Percentiles rank a stretch among this genome's conserved stretches.
Evolutionary conservation across 371 early-diverging fungal genomes (phyloP).

Genomic region (Syncephalastrum contaminatum): DNA sequence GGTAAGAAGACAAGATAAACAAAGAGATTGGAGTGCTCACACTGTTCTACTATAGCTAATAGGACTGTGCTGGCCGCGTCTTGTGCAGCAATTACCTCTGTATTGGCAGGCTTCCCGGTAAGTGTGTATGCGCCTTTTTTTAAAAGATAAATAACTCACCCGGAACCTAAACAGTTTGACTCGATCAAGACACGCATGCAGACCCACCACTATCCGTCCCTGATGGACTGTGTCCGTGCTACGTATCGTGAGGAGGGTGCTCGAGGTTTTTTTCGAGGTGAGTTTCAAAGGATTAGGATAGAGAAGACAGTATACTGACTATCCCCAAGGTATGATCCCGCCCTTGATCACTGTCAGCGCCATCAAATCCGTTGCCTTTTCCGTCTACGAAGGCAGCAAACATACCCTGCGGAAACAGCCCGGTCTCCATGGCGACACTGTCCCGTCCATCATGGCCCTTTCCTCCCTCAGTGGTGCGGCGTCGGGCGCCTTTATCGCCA

Average conservation of each 20-base stretch:
- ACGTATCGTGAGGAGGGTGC: constrained; percentile 74
- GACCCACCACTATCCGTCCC: constrained; percentile 67
- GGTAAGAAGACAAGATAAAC: constrained; percentile 5
- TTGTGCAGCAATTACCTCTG: constrained; percentile 59
- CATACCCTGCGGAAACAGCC: constrained; percentile 19
- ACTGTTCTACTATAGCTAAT: constrained; percentile 31
- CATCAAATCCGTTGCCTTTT: constrained; percentile 73
- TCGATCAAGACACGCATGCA: constrained; percentile 84
- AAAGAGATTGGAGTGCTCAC: not conserved
- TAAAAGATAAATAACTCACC: constrained; percentile 1
- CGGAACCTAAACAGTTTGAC: constrained; percentile 55
- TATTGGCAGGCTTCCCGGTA: constrained; percentile 63
- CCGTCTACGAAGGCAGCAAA: constrained; percentile 68
- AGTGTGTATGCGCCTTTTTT: constrained; percentile 10
- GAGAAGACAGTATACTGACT: not conserved
- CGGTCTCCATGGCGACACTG: constrained; percentile 33
- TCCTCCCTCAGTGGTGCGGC: constrained; percentile 63
- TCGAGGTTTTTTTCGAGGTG: constrained; percentile 71
- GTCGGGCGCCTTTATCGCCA: constrained; percentile 67
- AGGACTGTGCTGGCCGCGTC: constrained; percentile 65
- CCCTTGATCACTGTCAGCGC: constrained; percentile 74
- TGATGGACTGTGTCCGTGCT: constrained; percentile 62
- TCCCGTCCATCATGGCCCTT: constrained; percentile 40
- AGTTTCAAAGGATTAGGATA: not conserved
- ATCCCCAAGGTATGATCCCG: constrained; percentile 60